Evolutionary conservation across 495 filamentous ascomycete genomes (phyloP).

Genomic region (Neurospora sp.): DNA sequence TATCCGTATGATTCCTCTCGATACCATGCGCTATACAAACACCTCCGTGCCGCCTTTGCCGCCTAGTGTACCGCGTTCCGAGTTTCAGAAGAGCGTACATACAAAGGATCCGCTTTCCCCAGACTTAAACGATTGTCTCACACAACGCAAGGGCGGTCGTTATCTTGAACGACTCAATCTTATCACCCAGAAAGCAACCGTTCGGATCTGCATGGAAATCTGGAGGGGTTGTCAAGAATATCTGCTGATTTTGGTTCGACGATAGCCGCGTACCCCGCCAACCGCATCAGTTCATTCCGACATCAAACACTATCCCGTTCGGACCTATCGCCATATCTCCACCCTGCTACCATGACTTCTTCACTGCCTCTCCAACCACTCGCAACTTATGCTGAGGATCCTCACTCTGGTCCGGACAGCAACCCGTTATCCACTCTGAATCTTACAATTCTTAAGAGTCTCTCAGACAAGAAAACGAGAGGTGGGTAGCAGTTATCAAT

Average conservation of each 20-base stretch:
- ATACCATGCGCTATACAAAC: background rate
- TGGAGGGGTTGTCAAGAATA: background rate
- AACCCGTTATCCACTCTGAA: constrained; percentile 43
- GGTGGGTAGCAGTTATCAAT: constrained; percentile 31
- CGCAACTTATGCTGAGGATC: constrained; percentile 22
- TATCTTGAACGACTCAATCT: background rate
- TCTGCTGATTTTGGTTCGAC: constrained; percentile 19
- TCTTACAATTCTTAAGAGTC: constrained; percentile 46
- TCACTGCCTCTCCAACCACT: constrained; percentile 27
- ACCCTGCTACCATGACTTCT: constrained; percentile 32
- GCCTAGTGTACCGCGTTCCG: background rate
- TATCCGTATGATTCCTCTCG: background rate
- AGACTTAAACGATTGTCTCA: background rate
- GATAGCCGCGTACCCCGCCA: constrained; percentile 30
- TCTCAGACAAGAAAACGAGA: constrained; percentile 54
- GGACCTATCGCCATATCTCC: background rate
- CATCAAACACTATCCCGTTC: background rate
- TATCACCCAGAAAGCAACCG: background rate
- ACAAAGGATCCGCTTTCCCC: background rate
- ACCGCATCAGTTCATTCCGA: background rate
- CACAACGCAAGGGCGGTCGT: background rate
- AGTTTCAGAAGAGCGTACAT: background rate
- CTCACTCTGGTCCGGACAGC: constrained; percentile 27
- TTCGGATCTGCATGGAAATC: background rate
- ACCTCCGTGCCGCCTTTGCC: background rate